Percentiles rank a stretch among this genome's conserved stretches.
Evolutionary conservation across 139 green algal species (phyloP).

Genomic region (Closterium sp.): DNA sequence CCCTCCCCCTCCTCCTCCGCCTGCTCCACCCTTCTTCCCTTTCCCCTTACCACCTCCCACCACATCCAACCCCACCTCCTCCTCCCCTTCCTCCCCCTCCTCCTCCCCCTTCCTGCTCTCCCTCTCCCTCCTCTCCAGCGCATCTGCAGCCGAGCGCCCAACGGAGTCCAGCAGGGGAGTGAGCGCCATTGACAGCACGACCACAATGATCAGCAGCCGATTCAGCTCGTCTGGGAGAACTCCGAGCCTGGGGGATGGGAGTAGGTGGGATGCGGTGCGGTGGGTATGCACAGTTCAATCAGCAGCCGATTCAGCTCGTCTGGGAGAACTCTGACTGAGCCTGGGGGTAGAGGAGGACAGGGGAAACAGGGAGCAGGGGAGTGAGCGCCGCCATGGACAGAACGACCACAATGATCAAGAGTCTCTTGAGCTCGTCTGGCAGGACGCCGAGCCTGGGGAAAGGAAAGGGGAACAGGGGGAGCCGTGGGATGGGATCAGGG

Average conservation of each 20-base stretch:
- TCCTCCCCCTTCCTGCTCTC: slow-evolving; percentile 7
- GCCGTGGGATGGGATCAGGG: neutral
- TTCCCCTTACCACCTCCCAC: neutral
- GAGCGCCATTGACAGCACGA: slow-evolving; percentile 90
- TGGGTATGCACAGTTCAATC: slow-evolving; percentile 85
- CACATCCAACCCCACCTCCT: neutral
- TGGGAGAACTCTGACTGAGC: slow-evolving; percentile 75
- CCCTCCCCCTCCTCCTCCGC: neutral
- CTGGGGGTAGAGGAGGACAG: slow-evolving; percentile 23
- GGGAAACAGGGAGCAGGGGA: slow-evolving; percentile 56
- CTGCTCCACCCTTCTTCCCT: neutral
- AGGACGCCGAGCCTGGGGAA: slow-evolving; percentile 68
- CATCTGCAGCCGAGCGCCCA: neutral
- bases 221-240: slow-evolving; percentile 82
- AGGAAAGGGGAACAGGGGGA: neutral
- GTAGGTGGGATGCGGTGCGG: slow-evolving; percentile 30
- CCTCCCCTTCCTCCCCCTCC: neutral
- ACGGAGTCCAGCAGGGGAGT: slow-evolving; percentile 64
- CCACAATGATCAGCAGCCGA: slow-evolving; percentile 86
- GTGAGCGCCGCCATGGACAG: slow-evolving; percentile 90
- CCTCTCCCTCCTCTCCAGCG: slow-evolving; percentile 10
- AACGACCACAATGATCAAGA: slow-evolving; percentile 90
- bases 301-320: slow-evolving; percentile 84
- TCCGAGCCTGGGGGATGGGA: slow-evolving; percentile 57
- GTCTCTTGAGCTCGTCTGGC: slow-evolving; percentile 77